Evolutionary conservation across 768 basidiomycete genomes (phyloP), one percentile per base, ranked within the genome.

Genomic region (Russula dissimulans): DNA sequence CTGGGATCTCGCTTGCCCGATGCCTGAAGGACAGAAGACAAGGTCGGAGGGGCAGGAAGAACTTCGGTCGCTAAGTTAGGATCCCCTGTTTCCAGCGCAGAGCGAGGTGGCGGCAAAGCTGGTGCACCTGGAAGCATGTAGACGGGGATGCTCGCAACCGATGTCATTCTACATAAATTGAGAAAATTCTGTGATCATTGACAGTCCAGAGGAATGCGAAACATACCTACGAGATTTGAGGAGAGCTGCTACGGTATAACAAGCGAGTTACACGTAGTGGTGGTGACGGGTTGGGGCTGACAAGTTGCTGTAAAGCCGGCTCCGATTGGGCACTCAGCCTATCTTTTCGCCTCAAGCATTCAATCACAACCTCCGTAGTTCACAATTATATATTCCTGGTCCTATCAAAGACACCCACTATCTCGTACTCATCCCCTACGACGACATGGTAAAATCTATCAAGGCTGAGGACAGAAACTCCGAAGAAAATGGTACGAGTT

Each of bases 21-120:
- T 68, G 81, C 75, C 74, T 88, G 87, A 73, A 85, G 86, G 60
- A 84, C 75, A 67, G 86, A 83, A 65, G 79, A 76, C 63, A 90
- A 72, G 65, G 89, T 82, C 54, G 91, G 91, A 61, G 91, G 91
- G 29, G 89, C 90, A 69, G 91, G 91, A 68, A 93, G 81, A 76
- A 93, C 87, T 80, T 92, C 91, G 61, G 91, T 93, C 63, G 91
- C 90, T 68, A 91, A 80, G 65, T 81, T 78, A 49, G 65, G 32
- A 45, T 66, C 65, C 44, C 63, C 63, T 57, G 86, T 75, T 78
- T 93, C 89, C 66, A 88, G 85, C 71, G 90, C 89, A 58, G 90
- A 82, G 74, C 91, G 87, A 67, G 85, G 75, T 67, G 88, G 89
- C 70, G 89, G 90, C 68, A 81, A 75, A 65, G 86, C 81, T 59